Percentiles rank a stretch among this genome's conserved stretches.
phyloP scores from a whole-genome alignment of 371 early-diverging fungal genomes.

The Chytridium lagenaria region DNA sequence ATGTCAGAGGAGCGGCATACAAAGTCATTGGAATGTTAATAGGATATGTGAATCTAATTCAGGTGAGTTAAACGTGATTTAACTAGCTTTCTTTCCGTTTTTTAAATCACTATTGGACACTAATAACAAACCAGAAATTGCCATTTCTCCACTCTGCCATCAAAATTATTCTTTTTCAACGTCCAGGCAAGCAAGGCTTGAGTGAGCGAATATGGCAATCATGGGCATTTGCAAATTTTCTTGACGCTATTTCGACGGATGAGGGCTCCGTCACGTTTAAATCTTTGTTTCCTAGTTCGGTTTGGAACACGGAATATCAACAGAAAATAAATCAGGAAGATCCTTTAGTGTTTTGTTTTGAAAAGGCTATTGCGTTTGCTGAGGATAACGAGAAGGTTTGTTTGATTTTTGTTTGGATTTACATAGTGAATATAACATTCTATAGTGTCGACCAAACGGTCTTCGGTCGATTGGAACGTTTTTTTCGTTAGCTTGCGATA shows the following conservation, averaged over 20 bases:
- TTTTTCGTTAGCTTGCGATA: background rate
- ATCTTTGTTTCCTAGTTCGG: too few species aligned
- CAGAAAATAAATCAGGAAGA: background rate
- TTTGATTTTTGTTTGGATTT: background rate
- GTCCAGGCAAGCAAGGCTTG: background rate
- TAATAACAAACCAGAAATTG: too few species aligned
- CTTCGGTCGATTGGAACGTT: background rate
- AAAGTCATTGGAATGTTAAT: too few species aligned
- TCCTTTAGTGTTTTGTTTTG: background rate
- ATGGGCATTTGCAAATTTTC: background rate
- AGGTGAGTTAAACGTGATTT: too few species aligned
- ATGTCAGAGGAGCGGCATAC: too few species aligned
- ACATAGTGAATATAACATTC: background rate
- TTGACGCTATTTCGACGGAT: background rate
- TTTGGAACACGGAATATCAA: too few species aligned
- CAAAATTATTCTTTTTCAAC: too few species aligned
- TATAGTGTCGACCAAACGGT: conserved; percentile 1
- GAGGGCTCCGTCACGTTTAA: too few species aligned
- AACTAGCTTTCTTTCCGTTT: too few species aligned
- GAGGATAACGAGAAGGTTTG: conserved; percentile 2
- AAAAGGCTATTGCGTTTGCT: background rate
- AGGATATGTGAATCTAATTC: too few species aligned
- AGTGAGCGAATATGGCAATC: background rate
- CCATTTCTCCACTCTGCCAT: too few species aligned
- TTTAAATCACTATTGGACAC: too few species aligned